Conservation (phyloP, 148 eudicot genomes). For the Euryodendron excelsum region DNA sequence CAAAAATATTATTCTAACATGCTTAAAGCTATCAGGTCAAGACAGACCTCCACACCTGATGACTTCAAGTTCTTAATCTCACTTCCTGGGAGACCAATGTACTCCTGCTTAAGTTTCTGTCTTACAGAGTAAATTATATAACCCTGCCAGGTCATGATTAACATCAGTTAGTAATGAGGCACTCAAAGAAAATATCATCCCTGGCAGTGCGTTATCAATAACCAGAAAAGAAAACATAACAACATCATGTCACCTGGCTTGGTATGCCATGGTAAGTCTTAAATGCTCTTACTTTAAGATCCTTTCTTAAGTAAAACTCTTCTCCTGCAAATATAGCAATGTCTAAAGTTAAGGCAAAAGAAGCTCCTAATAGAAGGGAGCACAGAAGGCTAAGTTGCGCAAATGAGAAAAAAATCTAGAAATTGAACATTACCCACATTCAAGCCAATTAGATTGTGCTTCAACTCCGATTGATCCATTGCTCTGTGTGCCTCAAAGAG, state of each 20-base stretch:
- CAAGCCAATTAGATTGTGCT: constrained; percentile 65
- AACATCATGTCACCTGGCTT: constrained; percentile 56
- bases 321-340: constrained; percentile 53
- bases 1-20: background rate
- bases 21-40: constrained; percentile 9
- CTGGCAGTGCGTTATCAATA: background rate
- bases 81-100: constrained; percentile 63
- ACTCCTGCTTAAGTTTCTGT: constrained; percentile 83
- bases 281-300: constrained; percentile 81
- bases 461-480: constrained; percentile 87
- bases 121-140: constrained; percentile 69
- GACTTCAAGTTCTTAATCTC: constrained; percentile 72
- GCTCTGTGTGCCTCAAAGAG: constrained; percentile 84
- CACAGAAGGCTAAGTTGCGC: background rate
- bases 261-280: constrained; percentile 79
- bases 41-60: constrained; percentile 81
- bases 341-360: background rate
- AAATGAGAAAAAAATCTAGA: constrained; percentile 2
- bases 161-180: background rate
- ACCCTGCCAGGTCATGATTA: constrained; percentile 48
- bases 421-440: constrained; percentile 60
- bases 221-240: background rate
- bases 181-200: background rate
- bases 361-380: constrained; percentile 3
- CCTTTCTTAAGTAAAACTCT: constrained; percentile 63